Base-by-base conservation (phyloP, 441 rosid species). In the Bocquillonia castaneifolia region DNA sequence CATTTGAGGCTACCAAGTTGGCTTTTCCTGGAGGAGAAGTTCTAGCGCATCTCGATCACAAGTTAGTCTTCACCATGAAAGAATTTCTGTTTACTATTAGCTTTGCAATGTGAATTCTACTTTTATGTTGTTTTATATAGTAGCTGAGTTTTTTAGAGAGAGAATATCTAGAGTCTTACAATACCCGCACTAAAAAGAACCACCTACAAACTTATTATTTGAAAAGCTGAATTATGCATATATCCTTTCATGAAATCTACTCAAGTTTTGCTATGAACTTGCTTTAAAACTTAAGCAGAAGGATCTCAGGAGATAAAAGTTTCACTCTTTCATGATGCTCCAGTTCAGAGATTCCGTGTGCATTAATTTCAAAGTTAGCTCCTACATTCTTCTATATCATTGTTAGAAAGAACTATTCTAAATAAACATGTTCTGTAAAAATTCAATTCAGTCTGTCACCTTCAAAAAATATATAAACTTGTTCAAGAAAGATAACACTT, bases 31-130 rank as follows among this genome's bases (percentile, higher is more conserved):
- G 90, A 3, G 94, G 91, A 26, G 85, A 89, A 69, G 72, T 89
- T 69, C 31, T 88, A 60, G 94, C 91, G 17, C 97, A 92, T 78
- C 88, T 92, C 74, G 97, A 92, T 77, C 89, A 89, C 51, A 92
- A 89, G 96, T 92, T 73, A 80, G 81, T 77, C 53, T 4, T 42
- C 59, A 23, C 67, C 7, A 60, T 51, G n/a, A n/a, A n/a, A n/a
- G n/a, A n/a, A n/a, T n/a, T n/a, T n/a, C n/a, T n/a, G n/a, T n/a
- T n/a, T n/a, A n/a, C n/a, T n/a, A n/a, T n/a, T n/a, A n/a, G n/a
- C n/a, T n/a, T n/a, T n/a, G n/a, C n/a, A n/a, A n/a, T n/a, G n/a
- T n/a, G n/a, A n/a, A n/a, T n/a, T n/a, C n/a, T n/a, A n/a, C n/a
- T n/a, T n/a, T n/a, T n/a, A n/a, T n/a, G n/a, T n/a, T n/a, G n/a